Percentiles rank a stretch among this genome's conserved stretches.
These are phyloP conservation scores for Phytophthora constricta DNA, from an alignment of 352 stramenopile genomes.

Conservation along the genomic window DNA sequence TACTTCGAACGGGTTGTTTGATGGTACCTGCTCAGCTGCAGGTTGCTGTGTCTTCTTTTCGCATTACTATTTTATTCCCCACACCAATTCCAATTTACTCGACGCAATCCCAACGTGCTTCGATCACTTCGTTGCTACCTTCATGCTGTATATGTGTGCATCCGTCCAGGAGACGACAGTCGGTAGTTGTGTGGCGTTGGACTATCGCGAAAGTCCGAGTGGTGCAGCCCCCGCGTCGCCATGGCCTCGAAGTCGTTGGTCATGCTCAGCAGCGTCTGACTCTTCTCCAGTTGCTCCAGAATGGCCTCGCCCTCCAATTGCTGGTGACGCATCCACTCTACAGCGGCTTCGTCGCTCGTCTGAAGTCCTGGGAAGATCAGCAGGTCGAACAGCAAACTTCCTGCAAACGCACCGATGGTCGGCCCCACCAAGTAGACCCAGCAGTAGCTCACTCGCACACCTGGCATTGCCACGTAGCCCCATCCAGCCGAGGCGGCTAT, in stretches of 20 bases:
- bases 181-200: slow-evolving; percentile 42
- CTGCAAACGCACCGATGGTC: slow-evolving; percentile 56
- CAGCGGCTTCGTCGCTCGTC: slow-evolving; percentile 30
- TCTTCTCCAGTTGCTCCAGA: slow-evolving; percentile 42
- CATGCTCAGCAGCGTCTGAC: slow-evolving; percentile 32
- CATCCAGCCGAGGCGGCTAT: slow-evolving; percentile 71
- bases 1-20: too few relatives aligned
- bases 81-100: too few relatives aligned
- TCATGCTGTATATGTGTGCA: slow-evolving; percentile 29
- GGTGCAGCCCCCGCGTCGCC: slow-evolving; percentile 24
- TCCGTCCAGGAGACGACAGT: slow-evolving; percentile 31
- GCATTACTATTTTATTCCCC: too few relatives aligned
- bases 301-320: slow-evolving; percentile 41
- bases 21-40: too few relatives aligned
- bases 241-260: slow-evolving; percentile 27
- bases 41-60: too few relatives aligned
- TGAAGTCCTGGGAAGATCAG: slow-evolving; percentile 39
- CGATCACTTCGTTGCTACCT: too few relatives aligned
- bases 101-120: too few relatives aligned
- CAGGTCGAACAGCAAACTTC: slow-evolving; percentile 61
- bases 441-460: slow-evolving; percentile 49
- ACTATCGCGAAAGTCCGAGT: slow-evolving; percentile 47
- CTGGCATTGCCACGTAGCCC: slow-evolving; percentile 44
- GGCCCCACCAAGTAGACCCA: slow-evolving; percentile 79
- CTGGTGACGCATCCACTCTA: slow-evolving; percentile 36